These are phyloP conservation scores for Jamesozyma lodderae DNA, from an alignment of 805 yeast genomes.

Conservation along the genomic window DNA sequence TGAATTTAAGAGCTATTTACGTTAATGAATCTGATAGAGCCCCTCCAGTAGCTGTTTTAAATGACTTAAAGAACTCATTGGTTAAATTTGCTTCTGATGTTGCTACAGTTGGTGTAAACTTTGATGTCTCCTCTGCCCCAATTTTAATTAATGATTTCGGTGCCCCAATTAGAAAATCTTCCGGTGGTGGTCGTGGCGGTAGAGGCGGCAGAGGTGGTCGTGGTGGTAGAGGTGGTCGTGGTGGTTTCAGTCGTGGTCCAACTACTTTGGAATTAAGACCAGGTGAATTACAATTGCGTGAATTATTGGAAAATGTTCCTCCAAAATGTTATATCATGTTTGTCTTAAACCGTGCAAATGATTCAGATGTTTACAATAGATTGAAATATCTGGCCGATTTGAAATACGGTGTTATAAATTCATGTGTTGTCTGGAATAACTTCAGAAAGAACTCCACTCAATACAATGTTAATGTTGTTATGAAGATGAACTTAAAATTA, in stretches of 20 bases:
- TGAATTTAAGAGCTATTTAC: conserved; percentile 12
- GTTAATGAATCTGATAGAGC: conserved; percentile 10
- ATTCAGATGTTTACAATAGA: conserved; percentile 13
- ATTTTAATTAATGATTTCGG: conserved; percentile 12
- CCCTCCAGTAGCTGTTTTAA: conserved; percentile 9
- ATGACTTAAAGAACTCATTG: conserved; percentile 8
- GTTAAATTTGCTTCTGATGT: conserved; percentile 10
- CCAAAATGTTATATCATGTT: conserved; percentile 13
- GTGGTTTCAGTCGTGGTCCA: conserved; percentile 8
- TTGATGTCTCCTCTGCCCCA: conserved; percentile 10
- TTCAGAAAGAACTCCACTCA: conserved; percentile 14
- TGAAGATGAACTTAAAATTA: conserved; percentile 20
- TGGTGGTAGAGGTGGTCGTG: conserved; percentile 13
- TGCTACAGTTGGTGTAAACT: conserved; percentile 13
- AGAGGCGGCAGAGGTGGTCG: conserved; percentile 9
- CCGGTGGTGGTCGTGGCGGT: conserved; percentile 8
- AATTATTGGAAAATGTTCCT: conserved; percentile 11
- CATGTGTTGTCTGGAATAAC: conserved; percentile 17
- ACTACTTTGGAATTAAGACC: conserved; percentile 8
- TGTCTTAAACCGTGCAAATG: conserved; percentile 9
- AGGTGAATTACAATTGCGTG: conserved; percentile 11
- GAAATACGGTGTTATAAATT: conserved; percentile 16
- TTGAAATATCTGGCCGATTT: conserved; percentile 17
- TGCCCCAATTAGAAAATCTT: conserved; percentile 8
- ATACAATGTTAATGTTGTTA: conserved; percentile 16